Evolutionary conservation across 345 rosid genomes (phyloP).

Genomic region (Ricinus communis): DNA sequence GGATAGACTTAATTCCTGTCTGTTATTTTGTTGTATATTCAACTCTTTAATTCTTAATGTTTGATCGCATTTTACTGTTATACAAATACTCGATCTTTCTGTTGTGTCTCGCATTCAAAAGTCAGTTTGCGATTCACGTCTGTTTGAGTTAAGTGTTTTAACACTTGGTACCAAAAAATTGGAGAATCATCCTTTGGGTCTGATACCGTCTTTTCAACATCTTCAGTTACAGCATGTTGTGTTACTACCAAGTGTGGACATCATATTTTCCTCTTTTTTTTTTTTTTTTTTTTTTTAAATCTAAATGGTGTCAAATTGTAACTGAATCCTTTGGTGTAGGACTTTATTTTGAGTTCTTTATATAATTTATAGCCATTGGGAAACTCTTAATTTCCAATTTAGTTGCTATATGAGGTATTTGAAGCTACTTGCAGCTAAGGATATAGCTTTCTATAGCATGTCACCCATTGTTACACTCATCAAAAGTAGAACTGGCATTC

Average conservation of each 20-base stretch:
- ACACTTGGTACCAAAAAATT: no score
- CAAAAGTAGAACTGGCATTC: not conserved
- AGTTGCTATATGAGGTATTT: not conserved
- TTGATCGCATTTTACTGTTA: no score
- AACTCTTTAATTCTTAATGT: no score
- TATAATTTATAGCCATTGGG: no score
- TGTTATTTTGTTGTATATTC: not conserved
- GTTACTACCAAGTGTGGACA: not conserved
- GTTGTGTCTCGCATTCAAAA: no score
- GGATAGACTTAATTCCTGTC: not conserved
- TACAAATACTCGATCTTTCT: no score
- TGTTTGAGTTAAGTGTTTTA: no score
- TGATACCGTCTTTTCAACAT: not conserved
- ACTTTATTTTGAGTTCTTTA: not conserved
- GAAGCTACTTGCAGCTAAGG: not conserved
- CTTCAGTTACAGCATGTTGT: not conserved
- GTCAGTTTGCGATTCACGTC: no score
- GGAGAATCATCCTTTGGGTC: not conserved
- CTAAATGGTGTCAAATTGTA: not conserved
- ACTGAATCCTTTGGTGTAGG: not conserved
- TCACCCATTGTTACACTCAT: not conserved
- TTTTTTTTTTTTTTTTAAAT: not conserved
- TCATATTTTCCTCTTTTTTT: not conserved
- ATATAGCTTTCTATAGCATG: not conserved
- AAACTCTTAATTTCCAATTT: not conserved